Conservation (phyloP, 2,329 filamentous ascomycete species). For the Elsinoe perseae region DNA sequence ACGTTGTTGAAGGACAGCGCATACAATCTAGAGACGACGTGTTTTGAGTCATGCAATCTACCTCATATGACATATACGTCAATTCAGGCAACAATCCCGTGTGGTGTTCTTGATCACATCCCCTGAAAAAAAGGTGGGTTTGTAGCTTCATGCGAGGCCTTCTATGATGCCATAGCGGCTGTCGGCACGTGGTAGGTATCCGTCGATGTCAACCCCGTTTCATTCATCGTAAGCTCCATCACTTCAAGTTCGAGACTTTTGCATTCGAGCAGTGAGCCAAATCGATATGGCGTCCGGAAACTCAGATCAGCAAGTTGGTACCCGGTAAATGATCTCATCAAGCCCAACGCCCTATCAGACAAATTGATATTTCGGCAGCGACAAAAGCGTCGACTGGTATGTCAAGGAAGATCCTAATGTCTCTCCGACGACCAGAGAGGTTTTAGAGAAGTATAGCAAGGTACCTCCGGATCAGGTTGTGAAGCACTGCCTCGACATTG, state of each 20-base stretch:
- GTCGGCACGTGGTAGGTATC: background rate
- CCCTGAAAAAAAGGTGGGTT: background rate
- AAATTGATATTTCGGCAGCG: background rate
- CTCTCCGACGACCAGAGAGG: constrained; percentile 25
- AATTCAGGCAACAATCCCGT: background rate
- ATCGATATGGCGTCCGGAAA: background rate
- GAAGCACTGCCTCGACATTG: constrained; percentile 31
- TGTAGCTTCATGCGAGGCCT: background rate
- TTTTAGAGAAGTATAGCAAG: constrained; percentile 35
- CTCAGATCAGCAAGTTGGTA: background rate
- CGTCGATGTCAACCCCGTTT: background rate
- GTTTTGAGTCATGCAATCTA: background rate
- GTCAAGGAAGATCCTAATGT: constrained; percentile 27
- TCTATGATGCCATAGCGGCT: constrained; percentile 9
- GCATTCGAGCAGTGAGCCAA: no score
- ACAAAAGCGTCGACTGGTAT: constrained; percentile 24
- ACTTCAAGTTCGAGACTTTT: background rate
- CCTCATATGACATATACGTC: background rate
- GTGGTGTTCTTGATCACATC: background rate
- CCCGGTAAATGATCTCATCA: background rate
- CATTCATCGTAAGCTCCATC: background rate
- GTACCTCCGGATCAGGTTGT: constrained; percentile 30
- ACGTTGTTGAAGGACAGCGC: background rate
- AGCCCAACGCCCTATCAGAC: background rate
- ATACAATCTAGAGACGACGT: background rate